Base-by-base conservation (phyloP, 768 basidiomycete genomes). In the Kwoniella mangroviensis region DNA sequence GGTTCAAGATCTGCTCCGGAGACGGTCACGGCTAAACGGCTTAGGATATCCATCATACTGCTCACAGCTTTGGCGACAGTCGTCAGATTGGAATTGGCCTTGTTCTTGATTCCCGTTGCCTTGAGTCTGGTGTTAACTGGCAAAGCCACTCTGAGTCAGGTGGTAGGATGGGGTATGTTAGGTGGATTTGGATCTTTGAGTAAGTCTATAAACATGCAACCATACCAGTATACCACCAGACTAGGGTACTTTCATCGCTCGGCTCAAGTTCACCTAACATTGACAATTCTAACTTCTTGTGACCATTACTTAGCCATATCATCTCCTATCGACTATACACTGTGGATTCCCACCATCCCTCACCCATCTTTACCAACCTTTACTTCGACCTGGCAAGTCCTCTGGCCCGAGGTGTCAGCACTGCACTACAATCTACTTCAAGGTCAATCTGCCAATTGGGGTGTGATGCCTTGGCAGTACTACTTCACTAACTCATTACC, bases 391-490 rank as follows among this genome's bases (percentile, higher is more conserved):
- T 68, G 51, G 61, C 72, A 78, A 75, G 86, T 88, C 4, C 79
- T 95, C 0, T 98, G 94, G 95, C 95, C 97, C 0, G 97, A 98
- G 80, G 84, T 92, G 17, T 85, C 88, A 1, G 87, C 88, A 0
- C 72, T 95, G 12, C 89, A 89, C 72, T 99, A 93, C 85, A 99
- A 98, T 78, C 88, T 98, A 26, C 84, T 90, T 5, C 83, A 93
- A 79, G 94, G 94, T 15, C 94, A 96, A 81, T 90, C 91, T 28
- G 84, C 89, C 0, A 89, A 94, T 21, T 99, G 97, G 97, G 97
- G 97, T 72, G 93, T 96, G 81, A 58, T 58, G 65, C 53, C 63
- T 6, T 54, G 45, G 62, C 73, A 75, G 54, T 73, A 75, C 51
- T 77, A 79, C 64, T 54, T 75, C 34, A 68, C 72, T 1, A 74